phyloP scores from a whole-genome alignment of 129 eudicot genomes.

The Flaveria linearis region DNA sequence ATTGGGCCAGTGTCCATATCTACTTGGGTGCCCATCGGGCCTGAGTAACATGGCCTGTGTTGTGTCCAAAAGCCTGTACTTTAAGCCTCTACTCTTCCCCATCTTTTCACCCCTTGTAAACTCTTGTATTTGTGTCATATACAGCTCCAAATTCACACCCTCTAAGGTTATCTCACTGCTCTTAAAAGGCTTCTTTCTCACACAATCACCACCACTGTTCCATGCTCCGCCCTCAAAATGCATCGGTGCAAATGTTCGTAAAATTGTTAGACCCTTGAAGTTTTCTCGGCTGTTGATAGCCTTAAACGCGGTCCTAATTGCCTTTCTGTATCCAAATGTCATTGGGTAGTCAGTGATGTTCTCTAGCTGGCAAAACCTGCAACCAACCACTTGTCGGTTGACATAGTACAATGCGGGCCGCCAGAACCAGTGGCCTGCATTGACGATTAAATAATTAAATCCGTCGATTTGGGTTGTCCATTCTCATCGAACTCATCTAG shows the following conservation, averaged over 20 bases:
- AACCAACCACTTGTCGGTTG: constrained; percentile 47
- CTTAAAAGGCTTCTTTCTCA: constrained; percentile 57
- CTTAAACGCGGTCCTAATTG: constrained; percentile 59
- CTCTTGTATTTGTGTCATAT: constrained; percentile 68
- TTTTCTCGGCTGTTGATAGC: constrained; percentile 49
- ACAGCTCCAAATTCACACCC: constrained; percentile 65
- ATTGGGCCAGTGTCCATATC: constrained; percentile 82
- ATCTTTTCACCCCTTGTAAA: constrained; percentile 50
- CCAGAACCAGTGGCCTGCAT: constrained; percentile 69
- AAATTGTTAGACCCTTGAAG: constrained; percentile 55
- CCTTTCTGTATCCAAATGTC: constrained; percentile 58
- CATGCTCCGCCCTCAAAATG: constrained; percentile 74
- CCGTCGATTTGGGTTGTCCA: constrained; percentile 63
- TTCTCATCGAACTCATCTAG: constrained; percentile 70
- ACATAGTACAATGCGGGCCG: constrained; percentile 61
- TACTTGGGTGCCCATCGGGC: constrained; percentile 97
- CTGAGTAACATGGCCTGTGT: constrained; percentile 71
- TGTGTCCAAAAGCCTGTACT: constrained; percentile 59
- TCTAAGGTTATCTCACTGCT: constrained; percentile 56
- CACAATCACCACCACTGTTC: constrained; percentile 70
- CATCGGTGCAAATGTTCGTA: constrained; percentile 67
- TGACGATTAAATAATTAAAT: constrained; percentile 53
- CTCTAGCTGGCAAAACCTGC: constrained; percentile 48
- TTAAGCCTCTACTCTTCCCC: constrained; percentile 51
- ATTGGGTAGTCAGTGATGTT: constrained; percentile 60